Evolutionary conservation across 768 basidiomycete species (phyloP), one percentile per base, ranked within the genome.

Genomic region (Gloeopeniophorella convolvens): DNA sequence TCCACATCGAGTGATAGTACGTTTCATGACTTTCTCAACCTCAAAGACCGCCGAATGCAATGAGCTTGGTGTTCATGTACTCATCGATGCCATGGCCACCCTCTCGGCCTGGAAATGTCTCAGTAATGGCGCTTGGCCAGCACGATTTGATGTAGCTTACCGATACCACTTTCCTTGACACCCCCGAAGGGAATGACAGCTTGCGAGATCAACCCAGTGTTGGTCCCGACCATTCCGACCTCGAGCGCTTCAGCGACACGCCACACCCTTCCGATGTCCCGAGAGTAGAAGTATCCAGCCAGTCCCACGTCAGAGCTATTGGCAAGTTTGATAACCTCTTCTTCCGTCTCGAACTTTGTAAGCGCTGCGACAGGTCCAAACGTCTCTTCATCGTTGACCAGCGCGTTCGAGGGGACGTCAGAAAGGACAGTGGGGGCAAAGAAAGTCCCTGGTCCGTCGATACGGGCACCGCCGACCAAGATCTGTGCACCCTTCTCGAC

Each of bases 171-270:
- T 72, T 96, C 89, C 69, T 93, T 92, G 41, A 94, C 70, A 7
- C 92, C 92, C 20, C 93, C 92, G 60, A 95, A 94, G 16, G 91
- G 90, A 71, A 91, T 83, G 12, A 72, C 72, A 23, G 84, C 85
- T 64, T 85, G 81, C 50, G 83, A 87, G 62, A 95, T 79, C 48
- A 83, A 43, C 3, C 86, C 86, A 1, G 89, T 89, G 66, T 93
- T 93, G 41, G 77, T 73, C 27, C 88, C 89, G 20, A 94, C 89
- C 82, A 85, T 97, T 4, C 94, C 95, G 5, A 94, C 91, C 67
- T 99, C 91, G 24, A 98, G 72, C 57, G 76, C 85, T 71, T 96
- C 96, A 13, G 94, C 91, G 15, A 99, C 93, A 34, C 95, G 78
- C 89, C 90, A 97, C 35, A 89, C 84, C 32, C 94, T 71, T 3